Evolutionary conservation across 1,284 basidiomycete species (phyloP), one percentile per base, ranked within the genome.

Genomic region (Ustilago crameri): DNA sequence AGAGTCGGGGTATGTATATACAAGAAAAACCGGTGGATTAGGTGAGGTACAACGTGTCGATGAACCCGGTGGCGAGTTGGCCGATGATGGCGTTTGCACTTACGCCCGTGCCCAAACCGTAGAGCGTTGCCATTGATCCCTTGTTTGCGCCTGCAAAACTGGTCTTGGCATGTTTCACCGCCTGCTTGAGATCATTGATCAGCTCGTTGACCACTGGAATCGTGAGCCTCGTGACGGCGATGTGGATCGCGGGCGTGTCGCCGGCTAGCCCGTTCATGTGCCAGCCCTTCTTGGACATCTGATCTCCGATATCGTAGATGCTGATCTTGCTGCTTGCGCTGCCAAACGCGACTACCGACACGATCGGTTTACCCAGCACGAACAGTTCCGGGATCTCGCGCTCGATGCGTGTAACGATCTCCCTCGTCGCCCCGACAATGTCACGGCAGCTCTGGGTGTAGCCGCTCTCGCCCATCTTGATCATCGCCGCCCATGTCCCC

Each of bases 401-500:
- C 14, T 85, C 85, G 74, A 95, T 90, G 5, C 87, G 86, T 18
- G 87, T 85, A 30, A 88, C 89, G 66, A 95, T 93, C 23, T 81
- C 86, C 54, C 89, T 88, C 1, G 91, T 87, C 18, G 89, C 88
- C 51, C 88, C 86, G 42, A 98, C 92, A 66, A 98, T 98, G 42
- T 87, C 85, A 26, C 88, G 87, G 82, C 95, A 97, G 0, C 93
- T 94, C 59, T 89, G 86, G n/a, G 92, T 88, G 85, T 98, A 98
- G 15, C 96, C 96, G 89, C 91, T 88, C 61, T 90, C 87, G 26
- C 95, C 95, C 85, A 96, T 90, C 82, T 92, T 89, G 80, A 95
- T 91, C 90, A 98, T 90, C 1, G 93, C 93, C 3, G 95, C 93
- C 94, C 95, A 98, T 17, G 93, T 91, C 42, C 93, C 95, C 12